A percentile compares a stretch with the other conserved stretches of the same genome.
Evolutionary conservation across 768 basidiomycete genomes (phyloP).

Genomic region (Leccinum ochraceum): DNA sequence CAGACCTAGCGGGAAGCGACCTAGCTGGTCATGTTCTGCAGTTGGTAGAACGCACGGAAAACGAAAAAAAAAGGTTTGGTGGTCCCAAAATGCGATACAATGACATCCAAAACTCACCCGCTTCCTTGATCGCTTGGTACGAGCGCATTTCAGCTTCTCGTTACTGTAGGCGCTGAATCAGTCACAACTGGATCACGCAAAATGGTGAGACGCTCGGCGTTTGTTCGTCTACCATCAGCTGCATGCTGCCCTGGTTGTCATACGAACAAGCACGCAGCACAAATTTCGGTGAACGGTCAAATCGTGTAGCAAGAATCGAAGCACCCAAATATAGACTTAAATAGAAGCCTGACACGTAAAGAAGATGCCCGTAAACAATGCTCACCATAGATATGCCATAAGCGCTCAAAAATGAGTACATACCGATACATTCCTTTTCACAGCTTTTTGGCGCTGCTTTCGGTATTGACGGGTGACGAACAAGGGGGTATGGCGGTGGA

Average conservation of each 20-base stretch:
- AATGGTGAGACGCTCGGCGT: no score
- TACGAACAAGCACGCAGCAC: background rate
- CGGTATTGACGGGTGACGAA: background rate
- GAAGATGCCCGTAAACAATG: background rate
- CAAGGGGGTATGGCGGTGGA: background rate
- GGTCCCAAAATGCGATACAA: background rate
- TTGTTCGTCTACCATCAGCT: background rate
- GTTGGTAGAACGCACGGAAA: background rate
- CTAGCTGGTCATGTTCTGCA: background rate
- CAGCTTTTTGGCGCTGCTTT: background rate
- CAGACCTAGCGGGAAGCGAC: background rate
- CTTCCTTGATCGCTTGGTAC: background rate
- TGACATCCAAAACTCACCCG: background rate
- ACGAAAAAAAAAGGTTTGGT: no score
- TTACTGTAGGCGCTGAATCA: background rate
- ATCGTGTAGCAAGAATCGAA: background rate
- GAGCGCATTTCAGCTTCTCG: background rate
- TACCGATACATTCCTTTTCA: background rate
- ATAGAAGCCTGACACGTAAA: background rate
- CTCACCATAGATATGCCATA: slow-evolving; percentile 1
- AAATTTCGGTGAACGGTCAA: background rate
- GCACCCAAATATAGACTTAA: background rate
- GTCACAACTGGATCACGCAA: background rate
- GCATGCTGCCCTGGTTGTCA: background rate
- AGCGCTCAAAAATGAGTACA: background rate